A percentile compares a stretch with the other conserved stretches of the same genome.
Evolutionary conservation across 805 yeast genomes (phyloP).

Genomic region (Myxozyma neglecta): DNA sequence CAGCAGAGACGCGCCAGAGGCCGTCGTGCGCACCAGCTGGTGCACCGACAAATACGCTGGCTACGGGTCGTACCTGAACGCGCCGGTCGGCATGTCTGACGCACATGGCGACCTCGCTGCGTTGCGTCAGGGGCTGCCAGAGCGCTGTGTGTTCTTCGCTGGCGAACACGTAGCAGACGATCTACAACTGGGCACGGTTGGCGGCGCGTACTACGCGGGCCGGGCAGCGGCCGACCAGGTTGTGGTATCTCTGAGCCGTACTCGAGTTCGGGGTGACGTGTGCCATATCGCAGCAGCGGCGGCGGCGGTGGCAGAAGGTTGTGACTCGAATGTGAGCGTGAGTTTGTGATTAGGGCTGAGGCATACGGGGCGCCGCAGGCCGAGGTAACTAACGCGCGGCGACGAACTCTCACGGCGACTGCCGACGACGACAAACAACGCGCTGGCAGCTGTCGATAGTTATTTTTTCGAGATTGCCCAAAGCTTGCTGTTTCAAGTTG

Average conservation of each 20-base stretch:
- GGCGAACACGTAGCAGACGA: conserved; percentile 37
- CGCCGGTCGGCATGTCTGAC: conserved; percentile 21
- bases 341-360: neutral
- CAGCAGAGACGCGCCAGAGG: conserved; percentile 5
- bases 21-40: conserved; percentile 30
- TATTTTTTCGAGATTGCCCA: too few relatives aligned
- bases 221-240: conserved; percentile 6
- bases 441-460: neutral
- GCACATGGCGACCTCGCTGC: conserved; percentile 33
- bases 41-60: conserved; percentile 37
- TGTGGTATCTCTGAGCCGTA: neutral
- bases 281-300: neutral
- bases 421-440: too few relatives aligned
- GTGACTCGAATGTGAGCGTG: neutral
- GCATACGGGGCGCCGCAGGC: neutral
- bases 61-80: conserved; percentile 37
- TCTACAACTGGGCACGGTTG: conserved; percentile 28
- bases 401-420: neutral
- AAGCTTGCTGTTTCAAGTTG: neutral
- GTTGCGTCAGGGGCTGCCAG: conserved; percentile 32
- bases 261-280: neutral
- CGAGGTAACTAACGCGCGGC: neutral
- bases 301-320: conserved; percentile 1
- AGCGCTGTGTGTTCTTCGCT: conserved; percentile 34
- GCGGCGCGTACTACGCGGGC: conserved; percentile 32